Conservation (phyloP, 2,329 filamentous ascomycete species). For the Claviceps citrina region DNA sequence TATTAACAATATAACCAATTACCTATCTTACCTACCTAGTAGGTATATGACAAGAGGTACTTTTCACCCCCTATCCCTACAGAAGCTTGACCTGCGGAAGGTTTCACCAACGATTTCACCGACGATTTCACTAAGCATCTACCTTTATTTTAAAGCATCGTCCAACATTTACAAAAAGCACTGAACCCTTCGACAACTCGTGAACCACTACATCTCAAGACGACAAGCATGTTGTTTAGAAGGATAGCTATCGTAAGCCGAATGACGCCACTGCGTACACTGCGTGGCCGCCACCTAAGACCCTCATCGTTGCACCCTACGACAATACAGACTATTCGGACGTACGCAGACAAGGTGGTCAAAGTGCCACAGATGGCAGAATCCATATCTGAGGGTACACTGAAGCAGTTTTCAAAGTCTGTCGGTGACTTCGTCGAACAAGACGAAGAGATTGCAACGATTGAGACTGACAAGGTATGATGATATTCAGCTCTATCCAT, state of each 20-base stretch:
- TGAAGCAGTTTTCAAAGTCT: slow-evolving; percentile 89
- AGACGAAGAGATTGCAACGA: slow-evolving; percentile 96
- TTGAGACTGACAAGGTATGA: slow-evolving; percentile 91
- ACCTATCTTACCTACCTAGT: too few species aligned
- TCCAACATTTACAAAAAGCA: too few species aligned
- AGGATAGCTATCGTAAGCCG: slow-evolving; percentile 27
- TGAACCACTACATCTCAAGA: too few species aligned
- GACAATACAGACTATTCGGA: slow-evolving; percentile 41
- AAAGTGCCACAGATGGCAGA: slow-evolving; percentile 98
- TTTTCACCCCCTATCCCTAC: too few species aligned
- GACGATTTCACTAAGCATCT: too few species aligned
- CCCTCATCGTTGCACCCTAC: slow-evolving; percentile 28
- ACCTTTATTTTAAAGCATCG: too few species aligned
- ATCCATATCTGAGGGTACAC: slow-evolving; percentile 90
- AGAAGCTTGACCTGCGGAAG: too few species aligned
- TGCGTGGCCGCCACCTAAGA: slow-evolving; percentile 11
- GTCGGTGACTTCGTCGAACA: slow-evolving; percentile 87
- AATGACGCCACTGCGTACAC: slow-evolving; percentile 27
- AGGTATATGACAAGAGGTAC: too few species aligned
- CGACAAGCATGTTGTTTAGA: slow-evolving; percentile 27
- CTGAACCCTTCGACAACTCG: too few species aligned
- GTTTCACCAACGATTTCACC: too few species aligned
- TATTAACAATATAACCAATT: too few species aligned
- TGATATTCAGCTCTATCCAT: not conserved
- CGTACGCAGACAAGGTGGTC: slow-evolving; percentile 66